Conservation (phyloP, 2,329 filamentous ascomycete genomes). For the Trichoderma guizhouense region DNA sequence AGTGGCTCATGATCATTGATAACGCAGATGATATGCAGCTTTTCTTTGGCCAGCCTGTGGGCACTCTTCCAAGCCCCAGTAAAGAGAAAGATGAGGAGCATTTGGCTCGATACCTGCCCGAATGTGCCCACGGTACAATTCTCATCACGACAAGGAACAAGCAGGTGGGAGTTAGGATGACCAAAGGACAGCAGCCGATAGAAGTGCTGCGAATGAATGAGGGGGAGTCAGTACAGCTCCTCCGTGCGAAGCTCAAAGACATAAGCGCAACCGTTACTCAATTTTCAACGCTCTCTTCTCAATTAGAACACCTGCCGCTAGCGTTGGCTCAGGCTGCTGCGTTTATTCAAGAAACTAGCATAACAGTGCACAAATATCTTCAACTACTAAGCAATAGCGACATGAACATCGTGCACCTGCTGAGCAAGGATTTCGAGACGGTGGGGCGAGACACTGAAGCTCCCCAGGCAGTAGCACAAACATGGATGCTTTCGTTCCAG, state of each 20-base stretch:
- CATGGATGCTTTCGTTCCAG: conserved; percentile 27
- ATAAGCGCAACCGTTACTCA: neutral
- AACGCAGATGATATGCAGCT: neutral
- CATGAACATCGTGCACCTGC: neutral
- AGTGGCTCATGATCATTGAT: neutral
- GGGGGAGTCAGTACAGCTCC: conserved; percentile 21
- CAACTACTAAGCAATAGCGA: neutral
- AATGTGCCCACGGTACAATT: conserved; percentile 18
- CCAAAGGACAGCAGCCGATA: conserved; percentile 21
- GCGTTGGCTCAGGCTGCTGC: neutral
- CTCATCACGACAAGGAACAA: conserved; percentile 34
- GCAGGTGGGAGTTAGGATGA: conserved; percentile 25
- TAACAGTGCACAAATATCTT: neutral
- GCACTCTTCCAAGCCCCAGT: neutral
- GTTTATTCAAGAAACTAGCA: neutral
- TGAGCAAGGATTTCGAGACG: neutral
- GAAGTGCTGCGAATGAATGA: conserved; percentile 30
- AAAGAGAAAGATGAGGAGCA: neutral
- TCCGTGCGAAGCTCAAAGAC: neutral
- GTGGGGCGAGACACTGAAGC: neutral
- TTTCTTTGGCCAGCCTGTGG: neutral
- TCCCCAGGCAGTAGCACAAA: neutral
- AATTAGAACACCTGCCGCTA: neutral
- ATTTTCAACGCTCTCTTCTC: neutral
- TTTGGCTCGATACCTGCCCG: neutral